Evolutionary conservation across 441 rosid species (phyloP).

Genomic region (Gossypium gossypioides): DNA sequence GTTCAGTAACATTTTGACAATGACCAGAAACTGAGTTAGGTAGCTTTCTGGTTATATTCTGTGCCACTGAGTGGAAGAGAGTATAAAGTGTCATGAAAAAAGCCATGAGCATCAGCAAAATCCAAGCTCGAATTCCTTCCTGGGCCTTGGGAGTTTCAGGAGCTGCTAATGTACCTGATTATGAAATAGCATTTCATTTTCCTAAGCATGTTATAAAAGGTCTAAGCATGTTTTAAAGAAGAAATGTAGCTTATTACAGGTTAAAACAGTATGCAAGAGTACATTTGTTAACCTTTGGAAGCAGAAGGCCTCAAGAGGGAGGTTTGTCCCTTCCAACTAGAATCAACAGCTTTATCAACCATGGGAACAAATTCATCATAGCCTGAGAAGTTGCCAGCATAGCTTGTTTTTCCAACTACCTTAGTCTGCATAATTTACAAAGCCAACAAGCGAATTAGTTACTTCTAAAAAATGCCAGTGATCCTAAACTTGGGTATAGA

Average conservation of each 20-base stretch:
- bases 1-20: slow-evolving; percentile 29
- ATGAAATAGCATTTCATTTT: background rate
- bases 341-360: slow-evolving; percentile 94
- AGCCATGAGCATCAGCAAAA: slow-evolving; percentile 40
- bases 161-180: slow-evolving; percentile 35
- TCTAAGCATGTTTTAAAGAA: background rate
- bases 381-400: slow-evolving; percentile 58
- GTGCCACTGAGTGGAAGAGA: slow-evolving; percentile 34
- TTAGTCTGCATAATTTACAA: slow-evolving; percentile 47
- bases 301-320: slow-evolving; percentile 37
- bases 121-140: slow-evolving; percentile 40
- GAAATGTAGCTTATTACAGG: background rate
- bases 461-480: background rate
- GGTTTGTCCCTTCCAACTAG: slow-evolving; percentile 70
- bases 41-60: slow-evolving; percentile 39
- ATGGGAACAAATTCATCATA: slow-evolving; percentile 96
- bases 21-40: slow-evolving; percentile 27
- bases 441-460: slow-evolving; percentile 2
- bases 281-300: slow-evolving; percentile 50
- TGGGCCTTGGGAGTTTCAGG: slow-evolving; percentile 42
- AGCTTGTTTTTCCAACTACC: slow-evolving; percentile 58
- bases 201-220: background rate
- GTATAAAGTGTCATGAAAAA: slow-evolving; percentile 46
- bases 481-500: background rate
- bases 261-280: background rate